These are phyloP conservation scores for Monilinia fructicola DNA, from an alignment of 2,329 filamentous ascomycete genomes.

Conservation along the genomic window DNA sequence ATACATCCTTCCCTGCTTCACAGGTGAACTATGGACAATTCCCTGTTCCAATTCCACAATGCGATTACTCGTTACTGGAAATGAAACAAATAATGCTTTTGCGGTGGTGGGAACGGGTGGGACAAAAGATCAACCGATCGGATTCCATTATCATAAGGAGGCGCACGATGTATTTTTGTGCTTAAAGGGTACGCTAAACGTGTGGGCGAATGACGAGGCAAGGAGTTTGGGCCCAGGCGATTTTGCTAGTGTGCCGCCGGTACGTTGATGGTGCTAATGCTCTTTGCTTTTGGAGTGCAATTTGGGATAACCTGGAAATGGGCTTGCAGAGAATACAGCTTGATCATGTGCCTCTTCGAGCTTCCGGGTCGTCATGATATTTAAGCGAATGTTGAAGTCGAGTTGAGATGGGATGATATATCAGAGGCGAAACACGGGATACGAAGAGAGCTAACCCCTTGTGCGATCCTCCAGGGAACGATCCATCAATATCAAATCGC, in stretches of 20 bases:
- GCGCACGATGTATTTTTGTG: conserved; percentile 59
- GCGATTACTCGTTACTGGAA: conserved; percentile 35
- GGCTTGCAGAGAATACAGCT: background rate
- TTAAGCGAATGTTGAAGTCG: background rate
- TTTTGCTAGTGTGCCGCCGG: conserved; percentile 58
- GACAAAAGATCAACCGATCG: conserved; percentile 39
- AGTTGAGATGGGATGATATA: background rate
- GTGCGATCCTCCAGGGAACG: conserved; percentile 42
- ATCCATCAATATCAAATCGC: conserved; percentile 57
- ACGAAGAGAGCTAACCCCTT: background rate
- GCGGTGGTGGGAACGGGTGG: conserved; percentile 35
- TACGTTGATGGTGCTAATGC: conserved; percentile 35
- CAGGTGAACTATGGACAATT: conserved; percentile 36
- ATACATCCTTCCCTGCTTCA: conserved; percentile 33
- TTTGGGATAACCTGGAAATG: background rate
- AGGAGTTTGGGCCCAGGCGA: conserved; percentile 55
- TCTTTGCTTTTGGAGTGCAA: background rate
- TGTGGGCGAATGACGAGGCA: conserved; percentile 59
- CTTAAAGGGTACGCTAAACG: conserved; percentile 54
- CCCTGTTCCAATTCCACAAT: conserved; percentile 34
- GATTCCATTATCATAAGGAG: conserved; percentile 57
- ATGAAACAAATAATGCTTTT: conserved; percentile 37
- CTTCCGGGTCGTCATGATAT: too few relatives aligned
- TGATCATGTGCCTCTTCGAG: background rate
- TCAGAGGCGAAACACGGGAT: background rate